These are phyloP conservation scores for Phylloboletellus chloephorus DNA, from an alignment of 1,284 basidiomycete species.

Conservation along the genomic window DNA sequence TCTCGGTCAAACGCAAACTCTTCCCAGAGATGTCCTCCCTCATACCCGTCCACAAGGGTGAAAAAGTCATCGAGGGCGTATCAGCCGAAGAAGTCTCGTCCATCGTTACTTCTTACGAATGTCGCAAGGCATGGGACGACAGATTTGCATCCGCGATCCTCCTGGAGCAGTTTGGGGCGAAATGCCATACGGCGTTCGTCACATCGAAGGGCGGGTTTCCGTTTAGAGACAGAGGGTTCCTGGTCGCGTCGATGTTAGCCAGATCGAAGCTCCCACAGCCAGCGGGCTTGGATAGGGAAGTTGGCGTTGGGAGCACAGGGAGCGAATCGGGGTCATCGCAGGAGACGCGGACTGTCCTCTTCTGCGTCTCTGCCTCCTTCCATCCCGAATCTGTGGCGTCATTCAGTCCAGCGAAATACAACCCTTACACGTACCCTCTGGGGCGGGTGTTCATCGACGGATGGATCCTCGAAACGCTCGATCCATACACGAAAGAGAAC, in stretches of 20 bases:
- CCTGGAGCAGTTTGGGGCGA: constrained; percentile 80
- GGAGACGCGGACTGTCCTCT: constrained; percentile 52
- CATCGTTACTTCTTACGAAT: constrained; percentile 66
- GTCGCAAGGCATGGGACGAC: constrained; percentile 82
- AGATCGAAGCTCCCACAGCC: constrained; percentile 43
- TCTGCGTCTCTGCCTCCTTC: constrained; percentile 75
- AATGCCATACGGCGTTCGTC: constrained; percentile 64
- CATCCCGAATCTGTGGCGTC: constrained; percentile 54
- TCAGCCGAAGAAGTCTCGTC: constrained; percentile 88
- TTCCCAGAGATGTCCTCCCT: constrained; percentile 74
- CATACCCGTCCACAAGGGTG: constrained; percentile 83
- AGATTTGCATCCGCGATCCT: constrained; percentile 65
- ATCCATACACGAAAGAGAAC: constrained; percentile 94
- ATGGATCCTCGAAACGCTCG: constrained; percentile 95
- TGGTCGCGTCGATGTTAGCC: constrained; percentile 73
- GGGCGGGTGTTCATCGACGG: constrained; percentile 88
- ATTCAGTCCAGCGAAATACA: constrained; percentile 68
- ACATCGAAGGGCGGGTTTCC: constrained; percentile 79
- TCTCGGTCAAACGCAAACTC: constrained; percentile 74
- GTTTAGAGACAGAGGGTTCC: constrained; percentile 87
- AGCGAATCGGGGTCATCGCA: constrained; percentile 25
- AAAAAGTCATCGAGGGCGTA: constrained; percentile 91
- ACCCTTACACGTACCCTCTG: constrained; percentile 68
- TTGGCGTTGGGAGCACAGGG: constrained; percentile 19
- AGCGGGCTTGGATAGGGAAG: constrained; percentile 31